phyloP scores from a whole-genome alignment of 768 basidiomycete genomes.

The Kwoniella sp. region DNA sequence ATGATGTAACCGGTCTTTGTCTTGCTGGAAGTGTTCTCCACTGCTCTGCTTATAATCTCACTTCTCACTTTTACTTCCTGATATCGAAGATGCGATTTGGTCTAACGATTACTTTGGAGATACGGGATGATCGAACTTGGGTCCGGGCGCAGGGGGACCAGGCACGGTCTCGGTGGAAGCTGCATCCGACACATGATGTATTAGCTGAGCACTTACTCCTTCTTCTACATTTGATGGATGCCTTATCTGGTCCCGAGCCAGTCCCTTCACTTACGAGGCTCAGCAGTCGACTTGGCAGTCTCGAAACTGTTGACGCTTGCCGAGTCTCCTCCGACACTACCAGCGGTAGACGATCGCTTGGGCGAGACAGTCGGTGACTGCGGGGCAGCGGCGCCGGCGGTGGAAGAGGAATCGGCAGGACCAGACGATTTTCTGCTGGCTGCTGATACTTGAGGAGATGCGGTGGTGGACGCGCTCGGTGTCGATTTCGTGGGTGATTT shows the following conservation, averaged over 20 bases:
- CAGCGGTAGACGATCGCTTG: not conserved
- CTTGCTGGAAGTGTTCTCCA: too few species aligned
- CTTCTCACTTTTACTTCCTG: not conserved
- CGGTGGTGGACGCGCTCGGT: not conserved
- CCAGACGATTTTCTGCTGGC: conserved; percentile 12
- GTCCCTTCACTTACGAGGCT: conserved; percentile 29
- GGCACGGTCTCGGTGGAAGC: conserved; percentile 35
- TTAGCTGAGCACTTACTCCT: not conserved
- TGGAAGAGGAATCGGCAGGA: conserved; percentile 1
- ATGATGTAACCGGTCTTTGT: too few species aligned
- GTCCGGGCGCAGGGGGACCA: conserved; percentile 46
- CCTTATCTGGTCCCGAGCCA: too few species aligned
- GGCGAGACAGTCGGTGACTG: not conserved
- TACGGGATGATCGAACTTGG: conserved; percentile 29
- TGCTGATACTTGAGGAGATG: conserved; percentile 7
- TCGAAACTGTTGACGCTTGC: conserved; percentile 12
- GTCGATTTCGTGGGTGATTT: conserved; percentile 12
- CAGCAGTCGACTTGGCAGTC: conserved; percentile 15
- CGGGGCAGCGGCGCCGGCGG: not conserved
- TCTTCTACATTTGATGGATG: not conserved
- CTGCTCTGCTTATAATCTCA: not conserved
- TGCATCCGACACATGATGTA: not conserved
- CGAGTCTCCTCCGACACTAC: conserved; percentile 8
- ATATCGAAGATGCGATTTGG: conserved; percentile 6
- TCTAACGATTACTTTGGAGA: conserved; percentile 12